Percentiles rank a stretch among this genome's conserved stretches.
phyloP scores from a whole-genome alignment of 805 yeast species.

The Candida caryicola region DNA sequence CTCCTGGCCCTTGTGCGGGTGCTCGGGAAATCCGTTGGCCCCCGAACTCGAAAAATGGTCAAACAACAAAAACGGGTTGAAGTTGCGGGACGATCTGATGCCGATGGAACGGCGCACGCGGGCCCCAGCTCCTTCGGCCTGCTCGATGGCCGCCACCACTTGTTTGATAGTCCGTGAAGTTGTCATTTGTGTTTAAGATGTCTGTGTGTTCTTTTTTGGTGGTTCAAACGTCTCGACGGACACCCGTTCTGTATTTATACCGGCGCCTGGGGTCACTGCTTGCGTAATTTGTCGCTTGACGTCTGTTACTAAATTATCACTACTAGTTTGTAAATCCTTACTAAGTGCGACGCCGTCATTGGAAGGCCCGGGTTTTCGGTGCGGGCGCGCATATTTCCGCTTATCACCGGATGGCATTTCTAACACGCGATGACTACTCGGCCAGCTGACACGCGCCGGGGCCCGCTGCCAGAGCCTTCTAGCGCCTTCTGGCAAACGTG shows the following conservation, averaged over 20 bases:
- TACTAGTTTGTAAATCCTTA: no score
- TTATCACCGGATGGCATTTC: background rate
- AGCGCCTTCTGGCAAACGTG: conserved; percentile 40
- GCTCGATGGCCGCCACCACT: conserved; percentile 54
- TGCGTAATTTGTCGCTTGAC: no score
- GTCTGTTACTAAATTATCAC: no score
- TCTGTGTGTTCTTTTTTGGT: background rate
- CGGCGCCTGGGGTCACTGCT: no score
- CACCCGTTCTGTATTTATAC: no score
- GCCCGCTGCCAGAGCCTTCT: no score
- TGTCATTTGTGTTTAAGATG: conserved; percentile 4
- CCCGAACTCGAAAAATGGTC: conserved; percentile 71
- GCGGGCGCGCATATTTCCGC: background rate
- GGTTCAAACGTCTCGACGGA: background rate
- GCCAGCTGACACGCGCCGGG: no score
- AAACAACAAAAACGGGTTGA: conserved; percentile 77
- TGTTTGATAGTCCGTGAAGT: conserved; percentile 28
- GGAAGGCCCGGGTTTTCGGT: no score
- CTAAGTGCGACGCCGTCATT: no score
- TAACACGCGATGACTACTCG: no score
- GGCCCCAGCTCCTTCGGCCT: conserved; percentile 88
- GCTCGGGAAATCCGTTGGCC: conserved; percentile 78
- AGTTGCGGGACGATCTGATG: conserved; percentile 60
- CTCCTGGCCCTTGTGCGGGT: conserved; percentile 81
- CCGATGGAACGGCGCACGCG: conserved; percentile 80